Evolutionary conservation across 1,284 basidiomycete genomes (phyloP), one percentile per base, ranked within the genome.

Genomic region (Sanghuangporus sanghuang): DNA sequence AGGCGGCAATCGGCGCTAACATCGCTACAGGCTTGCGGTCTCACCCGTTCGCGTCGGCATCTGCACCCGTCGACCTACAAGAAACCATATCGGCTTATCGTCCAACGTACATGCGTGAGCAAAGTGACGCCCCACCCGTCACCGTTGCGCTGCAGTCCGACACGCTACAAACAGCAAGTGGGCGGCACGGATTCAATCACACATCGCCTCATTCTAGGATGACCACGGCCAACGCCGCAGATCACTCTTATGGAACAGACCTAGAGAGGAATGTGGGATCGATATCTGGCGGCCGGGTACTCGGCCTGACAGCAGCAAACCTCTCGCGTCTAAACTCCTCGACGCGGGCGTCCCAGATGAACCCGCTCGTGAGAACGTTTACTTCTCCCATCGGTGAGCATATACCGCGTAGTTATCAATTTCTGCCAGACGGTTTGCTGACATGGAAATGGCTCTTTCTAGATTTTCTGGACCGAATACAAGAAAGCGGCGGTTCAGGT

Each of bases 321-420:
- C 54, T 65, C 7, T 46, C 61, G 8, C 54, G 56, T 35, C 59
- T 62, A 18, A 65, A 65, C 35, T 21, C 18, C 2, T 16, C n/a
- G 6, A 35, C 16, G 12, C 32, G 38, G 8, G 36, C 35, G 14
- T 65, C 64, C 0, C 42, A 35, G 35, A 16, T 65, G 12, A 65
- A 65, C 38, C 64, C 64, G 32, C 36, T 65, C 38, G 50, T 65
- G 21, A 53, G 49, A n/a, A 46, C 44, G 7, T 62, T 65, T 39
- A 61, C 55, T 4, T 65, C 64, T 1, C 64, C 64, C 2, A 53
- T 65, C 32, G 60, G 64, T 65, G 40, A 16, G 62, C 44, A 8
- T 18, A 21, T 42, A 5, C 53, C 36, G 14, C 36, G 32, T 14
- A 12, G 16, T 16, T 38, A 5, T 38, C n/a, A 32, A 36, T n/a